Evolutionary conservation across 2,329 filamentous ascomycete species (phyloP).

Genomic region (Talaromyces atroroseus): DNA sequence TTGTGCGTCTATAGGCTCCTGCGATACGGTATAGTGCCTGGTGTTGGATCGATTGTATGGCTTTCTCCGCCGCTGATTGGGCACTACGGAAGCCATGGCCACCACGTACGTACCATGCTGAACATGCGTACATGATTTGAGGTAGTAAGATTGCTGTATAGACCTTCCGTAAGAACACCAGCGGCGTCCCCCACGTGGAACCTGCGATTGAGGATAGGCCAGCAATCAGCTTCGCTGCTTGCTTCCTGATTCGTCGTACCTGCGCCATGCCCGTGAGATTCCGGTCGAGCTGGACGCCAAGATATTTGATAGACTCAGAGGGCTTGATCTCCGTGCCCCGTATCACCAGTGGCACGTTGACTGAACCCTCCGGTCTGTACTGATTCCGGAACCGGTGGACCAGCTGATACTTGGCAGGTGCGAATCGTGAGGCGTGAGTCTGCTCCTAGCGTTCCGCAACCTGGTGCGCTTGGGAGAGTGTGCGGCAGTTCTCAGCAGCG

Average conservation of each 20-base stretch:
- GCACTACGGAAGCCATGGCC: neutral
- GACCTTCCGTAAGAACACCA: constrained; percentile 2
- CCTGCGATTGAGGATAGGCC: neutral
- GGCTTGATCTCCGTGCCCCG: neutral
- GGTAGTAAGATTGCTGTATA: constrained; percentile 22
- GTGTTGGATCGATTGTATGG: constrained; percentile 16
- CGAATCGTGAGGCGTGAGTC: constrained; percentile 10
- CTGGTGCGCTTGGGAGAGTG: constrained; percentile 19
- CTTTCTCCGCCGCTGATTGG: neutral
- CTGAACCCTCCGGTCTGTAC: constrained; percentile 1
- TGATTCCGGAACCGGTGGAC: constrained; percentile 9
- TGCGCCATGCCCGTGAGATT: neutral
- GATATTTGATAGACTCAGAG: neutral
- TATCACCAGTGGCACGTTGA: neutral
- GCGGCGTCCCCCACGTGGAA: neutral
- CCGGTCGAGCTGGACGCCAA: too few relatives aligned
- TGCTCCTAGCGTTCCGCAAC: constrained; percentile 17
- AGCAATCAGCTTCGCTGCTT: neutral
- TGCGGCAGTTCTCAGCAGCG: constrained; percentile 15
- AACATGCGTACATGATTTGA: constrained; percentile 25
- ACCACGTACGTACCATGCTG: constrained; percentile 18
- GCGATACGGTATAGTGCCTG: constrained; percentile 24
- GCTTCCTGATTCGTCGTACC: neutral
- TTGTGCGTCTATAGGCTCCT: constrained; percentile 21
- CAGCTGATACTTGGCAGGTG: constrained; percentile 11